Conservation (phyloP, 164 flowering plant genomes). For the Dillenia turbinata region DNA sequence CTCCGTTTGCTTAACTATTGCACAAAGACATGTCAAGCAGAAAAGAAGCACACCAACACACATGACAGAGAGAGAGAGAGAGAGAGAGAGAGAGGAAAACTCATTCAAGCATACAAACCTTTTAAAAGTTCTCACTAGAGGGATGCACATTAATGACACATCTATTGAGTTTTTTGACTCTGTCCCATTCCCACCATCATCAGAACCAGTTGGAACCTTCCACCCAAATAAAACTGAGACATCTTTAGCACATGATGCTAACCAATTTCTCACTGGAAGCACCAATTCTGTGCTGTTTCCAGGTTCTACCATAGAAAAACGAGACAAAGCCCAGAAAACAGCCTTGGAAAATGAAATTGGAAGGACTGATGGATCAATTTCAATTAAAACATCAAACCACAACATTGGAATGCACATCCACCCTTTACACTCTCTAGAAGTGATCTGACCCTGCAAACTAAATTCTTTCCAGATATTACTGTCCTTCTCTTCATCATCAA, state of each 20-base stretch:
- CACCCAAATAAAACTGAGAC: constrained; percentile 59
- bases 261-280: constrained; percentile 54
- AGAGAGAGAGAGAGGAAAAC: neutral
- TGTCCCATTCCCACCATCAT: constrained; percentile 80
- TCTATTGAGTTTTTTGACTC: constrained; percentile 61
- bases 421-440: constrained; percentile 45
- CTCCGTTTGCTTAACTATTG: too few species aligned
- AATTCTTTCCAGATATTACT: constrained; percentile 71
- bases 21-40: too few species aligned
- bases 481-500: constrained; percentile 51
- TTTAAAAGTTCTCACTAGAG: constrained; percentile 62
- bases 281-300: constrained; percentile 41
- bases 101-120: constrained; percentile 39
- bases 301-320: constrained; percentile 67
- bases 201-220: constrained; percentile 81
- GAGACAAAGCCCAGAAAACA: constrained; percentile 86
- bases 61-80: too few species aligned
- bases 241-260: constrained; percentile 46
- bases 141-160: constrained; percentile 47
- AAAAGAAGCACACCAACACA: too few species aligned
- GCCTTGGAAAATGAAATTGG: constrained; percentile 82
- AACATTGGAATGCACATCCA: constrained; percentile 96
- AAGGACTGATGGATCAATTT: constrained; percentile 50
- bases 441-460: constrained; percentile 42
- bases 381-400: constrained; percentile 79